phyloP scores from a whole-genome alignment of 2,329 filamentous ascomycete genomes.

The Lasiodiplodia sp. region DNA sequence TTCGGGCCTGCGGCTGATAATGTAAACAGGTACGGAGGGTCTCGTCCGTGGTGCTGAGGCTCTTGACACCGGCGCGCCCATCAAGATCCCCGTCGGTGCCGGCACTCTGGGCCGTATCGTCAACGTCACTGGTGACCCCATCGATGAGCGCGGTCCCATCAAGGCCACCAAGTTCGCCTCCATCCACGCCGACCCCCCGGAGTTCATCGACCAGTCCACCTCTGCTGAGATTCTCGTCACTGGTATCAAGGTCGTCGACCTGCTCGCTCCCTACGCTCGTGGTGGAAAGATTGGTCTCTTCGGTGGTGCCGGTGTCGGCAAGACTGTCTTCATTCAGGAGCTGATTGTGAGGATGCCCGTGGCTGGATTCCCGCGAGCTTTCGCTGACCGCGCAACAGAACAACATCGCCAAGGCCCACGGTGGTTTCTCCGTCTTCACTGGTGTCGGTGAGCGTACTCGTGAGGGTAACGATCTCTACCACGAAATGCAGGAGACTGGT shows the following conservation, averaged over 20 bases:
- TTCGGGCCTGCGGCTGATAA: constrained; percentile 32
- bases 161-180: constrained; percentile 86
- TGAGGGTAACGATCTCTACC: constrained; percentile 99
- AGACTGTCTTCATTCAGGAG: constrained; percentile 99
- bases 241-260: constrained; percentile 99
- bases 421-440: constrained; percentile 99
- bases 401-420: constrained; percentile 99
- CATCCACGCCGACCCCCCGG: constrained; percentile 93
- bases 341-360: constrained; percentile 72
- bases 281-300: constrained; percentile 99
- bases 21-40: constrained; percentile 88
- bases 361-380: neutral
- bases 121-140: constrained; percentile 99
- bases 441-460: constrained; percentile 99
- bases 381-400: constrained; percentile 64
- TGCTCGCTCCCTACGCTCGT: constrained; percentile 98
- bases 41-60: constrained; percentile 90
- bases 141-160: constrained; percentile 98
- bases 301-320: constrained; percentile 99
- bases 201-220: constrained; percentile 95
- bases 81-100: constrained; percentile 93
- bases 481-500: constrained; percentile 99
- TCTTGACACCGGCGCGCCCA: constrained; percentile 89
- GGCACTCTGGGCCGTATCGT: constrained; percentile 98
- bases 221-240: constrained; percentile 95